Base-by-base conservation (phyloP, 257 asterid genomes). In the Nemophila menziesii region DNA sequence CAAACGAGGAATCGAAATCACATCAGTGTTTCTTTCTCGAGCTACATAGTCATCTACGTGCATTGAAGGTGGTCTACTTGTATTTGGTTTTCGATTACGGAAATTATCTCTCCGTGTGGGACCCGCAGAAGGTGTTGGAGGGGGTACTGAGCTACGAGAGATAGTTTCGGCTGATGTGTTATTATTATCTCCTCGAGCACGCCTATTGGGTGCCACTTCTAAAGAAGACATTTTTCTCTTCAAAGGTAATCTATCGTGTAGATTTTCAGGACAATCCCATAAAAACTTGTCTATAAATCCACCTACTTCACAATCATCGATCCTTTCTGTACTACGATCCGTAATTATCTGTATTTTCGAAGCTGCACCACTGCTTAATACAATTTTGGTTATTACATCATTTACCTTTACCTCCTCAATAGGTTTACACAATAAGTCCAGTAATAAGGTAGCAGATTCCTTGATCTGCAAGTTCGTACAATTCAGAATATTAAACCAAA, bases 41-140 rank as follows among this genome's bases (percentile, higher is more conserved):
- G 90, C 90, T 55, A 86, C 96, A 66, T 82, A 86, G 77, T 82
- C 96, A 66, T 86, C 96, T 46, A 86, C 96, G 44, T 89, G 98
- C 98, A 89, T 89, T 54, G 98, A 89, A 56, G 98, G 98, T 46
- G 98, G 94, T 45, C 96, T 75, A 72, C 98, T 89, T 34, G 96
- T 89, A 73, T 89, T 89, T 21, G 93, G 94, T 73, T 89, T 89
- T 48, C 98, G 98, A 68, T 76, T 93, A 54, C 98, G 76, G 64
- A 89, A 89, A 52, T 78, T 66, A 63, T 89, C 98, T 54, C 97
- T 79, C 8, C 95, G 89, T 34, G 90, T 67, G 16, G 92, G 93
- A 50, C 73, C 97, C 15, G 92, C 58, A 33, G 92, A 63, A 8
- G 69, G 49, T 55, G 36, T 13, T 7, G 75, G 64, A 3, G 90